These are phyloP conservation scores for Kurtzmaniella quercitrusa DNA, from an alignment of 1,139 yeast genomes.

Conservation along the genomic window DNA sequence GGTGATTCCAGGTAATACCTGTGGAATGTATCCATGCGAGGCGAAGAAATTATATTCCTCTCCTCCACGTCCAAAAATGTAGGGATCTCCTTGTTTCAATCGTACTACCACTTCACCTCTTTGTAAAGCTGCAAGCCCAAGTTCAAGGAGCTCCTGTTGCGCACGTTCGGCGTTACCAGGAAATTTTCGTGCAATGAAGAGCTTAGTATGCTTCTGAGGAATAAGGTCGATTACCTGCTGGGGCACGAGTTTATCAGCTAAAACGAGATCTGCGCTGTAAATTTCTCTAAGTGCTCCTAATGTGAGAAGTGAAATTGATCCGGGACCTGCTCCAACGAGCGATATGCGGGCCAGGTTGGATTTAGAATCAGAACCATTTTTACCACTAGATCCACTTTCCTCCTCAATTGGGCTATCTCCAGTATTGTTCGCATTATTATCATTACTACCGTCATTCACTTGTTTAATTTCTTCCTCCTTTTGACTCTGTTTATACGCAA, in stretches of 20 bases:
- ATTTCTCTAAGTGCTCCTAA: constrained; percentile 83
- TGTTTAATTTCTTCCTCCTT: constrained; percentile 4
- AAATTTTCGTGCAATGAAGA: constrained; percentile 87
- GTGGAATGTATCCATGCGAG: constrained; percentile 63
- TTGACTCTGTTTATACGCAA: constrained; percentile 24
- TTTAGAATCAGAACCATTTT: neutral
- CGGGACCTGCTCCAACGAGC: constrained; percentile 93
- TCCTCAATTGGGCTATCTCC: neutral
- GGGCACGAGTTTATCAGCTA: constrained; percentile 93
- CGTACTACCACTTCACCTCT: constrained; percentile 79
- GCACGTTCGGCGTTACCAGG: constrained; percentile 97
- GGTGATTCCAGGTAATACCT: constrained; percentile 83
- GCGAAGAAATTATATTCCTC: constrained; percentile 77
- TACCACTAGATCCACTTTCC: neutral
- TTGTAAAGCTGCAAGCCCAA: constrained; percentile 62
- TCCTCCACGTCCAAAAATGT: constrained; percentile 95
- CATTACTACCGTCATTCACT: no score
- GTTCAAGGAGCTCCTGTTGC: constrained; percentile 71
- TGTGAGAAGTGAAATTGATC: constrained; percentile 77
- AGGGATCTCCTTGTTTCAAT: constrained; percentile 95
- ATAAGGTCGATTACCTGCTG: constrained; percentile 78
- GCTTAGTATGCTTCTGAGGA: constrained; percentile 62
- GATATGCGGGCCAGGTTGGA: constrained; percentile 54
- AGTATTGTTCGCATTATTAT: neutral
- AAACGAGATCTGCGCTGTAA: constrained; percentile 72